Conservation (phyloP, 2,329 filamentous ascomycete genomes). For the Ophiostoma sp. region DNA sequence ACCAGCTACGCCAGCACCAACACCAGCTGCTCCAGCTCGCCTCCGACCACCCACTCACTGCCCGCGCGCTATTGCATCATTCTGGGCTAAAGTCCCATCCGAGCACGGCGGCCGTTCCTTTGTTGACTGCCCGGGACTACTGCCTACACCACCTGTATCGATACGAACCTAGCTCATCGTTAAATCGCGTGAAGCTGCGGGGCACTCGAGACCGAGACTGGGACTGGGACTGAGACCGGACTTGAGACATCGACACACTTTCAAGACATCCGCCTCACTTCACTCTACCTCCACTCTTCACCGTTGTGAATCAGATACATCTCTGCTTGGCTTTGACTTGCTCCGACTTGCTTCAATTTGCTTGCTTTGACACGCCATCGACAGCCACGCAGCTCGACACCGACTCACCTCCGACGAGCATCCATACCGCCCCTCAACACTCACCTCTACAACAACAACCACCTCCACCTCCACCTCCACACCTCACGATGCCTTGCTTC, state of each 20-base stretch:
- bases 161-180: not conserved
- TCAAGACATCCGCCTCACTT: slow-evolving; percentile 2
- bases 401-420: not conserved
- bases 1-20: not conserved
- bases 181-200: slow-evolving; percentile 6
- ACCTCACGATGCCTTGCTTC: slow-evolving; percentile 77
- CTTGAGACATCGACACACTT: slow-evolving; percentile 1
- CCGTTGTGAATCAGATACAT: not conserved
- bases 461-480: not conserved
- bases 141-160: not conserved
- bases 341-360: not conserved
- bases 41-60: not conserved
- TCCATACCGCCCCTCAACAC: not conserved
- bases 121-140: not conserved
- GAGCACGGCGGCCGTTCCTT: slow-evolving; percentile 1
- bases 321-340: not conserved
- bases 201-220: slow-evolving; percentile 4
- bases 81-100: not conserved
- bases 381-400: not conserved
- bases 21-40: not conserved
- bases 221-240: not conserved
- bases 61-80: slow-evolving; percentile 8
- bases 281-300: not conserved
- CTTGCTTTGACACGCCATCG: not conserved
- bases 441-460: not conserved